Evolutionary conservation across 176 grass and related monocot genomes (phyloP).

Genomic region (Pontederia crassipes): DNA sequence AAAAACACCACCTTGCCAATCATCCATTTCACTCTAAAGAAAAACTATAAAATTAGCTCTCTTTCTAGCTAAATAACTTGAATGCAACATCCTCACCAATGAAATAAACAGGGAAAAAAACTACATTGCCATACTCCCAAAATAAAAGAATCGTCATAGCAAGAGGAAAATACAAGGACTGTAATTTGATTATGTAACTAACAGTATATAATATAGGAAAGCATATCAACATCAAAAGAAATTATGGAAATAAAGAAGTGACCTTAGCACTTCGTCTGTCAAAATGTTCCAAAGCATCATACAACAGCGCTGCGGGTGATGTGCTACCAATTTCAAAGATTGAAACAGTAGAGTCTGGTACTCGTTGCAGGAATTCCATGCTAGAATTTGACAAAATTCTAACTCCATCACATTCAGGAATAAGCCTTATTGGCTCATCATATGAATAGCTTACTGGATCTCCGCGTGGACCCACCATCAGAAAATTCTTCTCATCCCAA

Average conservation of each 20-base stretch:
- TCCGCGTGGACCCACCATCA: conserved; percentile 88
- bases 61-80: not conserved
- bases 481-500: conserved; percentile 62
- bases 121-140: not conserved
- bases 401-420: conserved; percentile 93
- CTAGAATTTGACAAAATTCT: conserved; percentile 92
- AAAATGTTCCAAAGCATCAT: conserved; percentile 96
- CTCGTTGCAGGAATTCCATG: conserved; percentile 91
- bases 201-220: not conserved
- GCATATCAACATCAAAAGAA: not conserved
- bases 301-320: conserved; percentile 77
- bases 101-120: conserved; percentile 2
- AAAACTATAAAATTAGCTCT: no score
- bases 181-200: not conserved
- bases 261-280: conserved; percentile 96
- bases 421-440: conserved; percentile 87
- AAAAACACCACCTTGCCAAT: not conserved
- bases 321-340: conserved; percentile 92
- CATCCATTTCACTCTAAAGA: not conserved
- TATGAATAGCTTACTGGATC: conserved; percentile 72
- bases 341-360: conserved; percentile 73
- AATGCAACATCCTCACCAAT: not conserved
- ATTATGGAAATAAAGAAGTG: not conserved
- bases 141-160: conserved; percentile 4
- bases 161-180: not conserved